phyloP scores from a whole-genome alignment of 805 yeast species.

The Metschnikowia matae region DNA sequence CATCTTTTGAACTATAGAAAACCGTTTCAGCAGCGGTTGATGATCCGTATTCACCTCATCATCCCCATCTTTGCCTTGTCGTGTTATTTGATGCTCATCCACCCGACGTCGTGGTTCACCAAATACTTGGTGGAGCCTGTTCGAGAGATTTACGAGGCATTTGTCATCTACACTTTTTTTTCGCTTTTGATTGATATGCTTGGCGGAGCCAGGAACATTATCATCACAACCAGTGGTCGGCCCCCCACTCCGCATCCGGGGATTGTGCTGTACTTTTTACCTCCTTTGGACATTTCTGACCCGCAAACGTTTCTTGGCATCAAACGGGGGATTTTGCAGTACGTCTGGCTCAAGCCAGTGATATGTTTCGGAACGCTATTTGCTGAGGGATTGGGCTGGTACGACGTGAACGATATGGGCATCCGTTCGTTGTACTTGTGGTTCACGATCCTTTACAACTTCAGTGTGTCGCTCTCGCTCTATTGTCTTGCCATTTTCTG shows the following conservation, averaged over 20 bases:
- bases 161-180: slow-evolving; percentile 91
- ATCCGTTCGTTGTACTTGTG: slow-evolving; percentile 53
- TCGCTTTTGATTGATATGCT: slow-evolving; percentile 74
- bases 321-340: slow-evolving; percentile 85
- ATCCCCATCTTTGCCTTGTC: slow-evolving; percentile 78
- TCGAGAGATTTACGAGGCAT: slow-evolving; percentile 91
- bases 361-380: slow-evolving; percentile 55
- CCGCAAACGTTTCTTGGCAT: slow-evolving; percentile 73
- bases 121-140: slow-evolving; percentile 60
- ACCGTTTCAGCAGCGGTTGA: slow-evolving; percentile 82
- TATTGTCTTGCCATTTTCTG: slow-evolving; percentile 88
- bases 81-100: slow-evolving; percentile 55
- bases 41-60: slow-evolving; percentile 75
- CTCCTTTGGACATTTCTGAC: slow-evolving; percentile 76
- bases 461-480: slow-evolving; percentile 75
- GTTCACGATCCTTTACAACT: slow-evolving; percentile 67
- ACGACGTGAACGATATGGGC: slow-evolving; percentile 49
- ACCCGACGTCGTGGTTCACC: slow-evolving; percentile 39
- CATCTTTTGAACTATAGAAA: slow-evolving; percentile 68
- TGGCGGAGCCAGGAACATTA: slow-evolving; percentile 89
- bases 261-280: slow-evolving; percentile 44
- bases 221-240: slow-evolving; percentile 65
- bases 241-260: slow-evolving; percentile 68
- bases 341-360: slow-evolving; percentile 90
- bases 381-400: slow-evolving; percentile 45